Evolutionary conservation across 352 stramenopile genomes (phyloP), one percentile per base, ranked within the genome.

Genomic region (Phytophthora sp.): DNA sequence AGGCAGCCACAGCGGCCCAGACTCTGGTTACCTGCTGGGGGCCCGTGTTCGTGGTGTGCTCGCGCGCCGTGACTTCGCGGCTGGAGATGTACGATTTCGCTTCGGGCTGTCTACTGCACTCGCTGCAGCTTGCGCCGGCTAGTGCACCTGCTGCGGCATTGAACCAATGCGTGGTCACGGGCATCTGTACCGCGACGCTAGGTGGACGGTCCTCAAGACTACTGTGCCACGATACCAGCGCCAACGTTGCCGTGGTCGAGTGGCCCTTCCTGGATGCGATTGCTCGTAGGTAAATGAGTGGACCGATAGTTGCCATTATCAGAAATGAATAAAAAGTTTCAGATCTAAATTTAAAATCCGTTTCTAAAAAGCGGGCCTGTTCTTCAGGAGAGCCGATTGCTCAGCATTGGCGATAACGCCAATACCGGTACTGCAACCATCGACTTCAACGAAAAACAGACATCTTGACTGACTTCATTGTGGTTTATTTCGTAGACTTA

Each of bases 1-100:
- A 61, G 18, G 38, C 56, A 31, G 66, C 73, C 1, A 63, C 64
- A 27, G 39, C 67, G 3, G 76, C 71, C 3, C 80, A 84, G 57
- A 90, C 84, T 29, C 61, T 92, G 4, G 73, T 74, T 18, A 51
- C 54, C 9, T 92, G 84, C 55, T 92, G 84, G 80, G 67, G 76
- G 0, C 26, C 49, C 5, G 69, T 89, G 6, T 75, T 92, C 20
- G 77, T 79, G 7, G 51, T 89, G 26, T 79, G 67, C 33, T 83
- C 75, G 2, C 70, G 79, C 8, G 42, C 62, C 9, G 57, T 62
- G 1, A 74, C 66, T 16, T 77, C 68, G 3, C 55, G 50, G 0
- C 13, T 92, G n/a, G 81, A 89, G 57, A 42, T 89, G 44, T 72
- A 80, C 55, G 81, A 89, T 50, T 62, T 76, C 6, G 24, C 39